Percentiles rank a stretch among this genome's conserved stretches.
Conservation (phyloP, 768 basidiomycete genomes). For the Candolleomyces eurysporus region DNA sequence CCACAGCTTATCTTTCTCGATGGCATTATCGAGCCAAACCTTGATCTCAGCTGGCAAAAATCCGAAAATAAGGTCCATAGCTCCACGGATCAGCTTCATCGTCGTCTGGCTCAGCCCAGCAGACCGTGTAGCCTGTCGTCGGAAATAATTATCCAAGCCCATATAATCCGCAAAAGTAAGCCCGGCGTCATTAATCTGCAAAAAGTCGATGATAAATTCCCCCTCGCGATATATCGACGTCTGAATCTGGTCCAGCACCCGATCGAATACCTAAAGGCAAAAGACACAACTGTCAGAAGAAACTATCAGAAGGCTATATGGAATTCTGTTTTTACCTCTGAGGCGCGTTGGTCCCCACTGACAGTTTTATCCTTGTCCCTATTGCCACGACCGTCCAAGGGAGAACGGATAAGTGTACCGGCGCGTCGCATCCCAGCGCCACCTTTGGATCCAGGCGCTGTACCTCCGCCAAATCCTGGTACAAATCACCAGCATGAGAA, state of each 20-base stretch:
- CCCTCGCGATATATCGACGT: conserved; percentile 79
- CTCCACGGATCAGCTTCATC: conserved; percentile 76
- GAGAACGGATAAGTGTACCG: conserved; percentile 80
- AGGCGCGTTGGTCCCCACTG: conserved; percentile 60
- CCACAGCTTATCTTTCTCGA: conserved; percentile 77
- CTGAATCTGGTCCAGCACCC: conserved; percentile 73
- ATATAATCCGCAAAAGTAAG: conserved; percentile 96
- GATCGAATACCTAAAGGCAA: conserved; percentile 61
- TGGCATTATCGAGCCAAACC: conserved; percentile 77
- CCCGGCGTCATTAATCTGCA: conserved; percentile 86
- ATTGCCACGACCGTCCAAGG: conserved; percentile 58
- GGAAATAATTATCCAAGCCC: conserved; percentile 91
- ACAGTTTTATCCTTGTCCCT: conserved; percentile 57
- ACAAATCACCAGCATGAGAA: conserved; percentile 39
- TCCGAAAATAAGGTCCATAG: conserved; percentile 94
- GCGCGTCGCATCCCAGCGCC: conserved; percentile 72
- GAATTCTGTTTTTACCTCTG: conserved; percentile 54
- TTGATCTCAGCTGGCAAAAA: conserved; percentile 85
- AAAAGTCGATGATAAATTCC: conserved; percentile 86
- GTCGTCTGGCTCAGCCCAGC: conserved; percentile 67
- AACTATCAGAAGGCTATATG: background rate
- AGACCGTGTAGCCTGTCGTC: conserved; percentile 81
- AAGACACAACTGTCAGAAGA: background rate
- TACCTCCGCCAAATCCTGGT: conserved; percentile 10
- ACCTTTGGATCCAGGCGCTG: conserved; percentile 45